Evolutionary conservation across 129 eudicot species (phyloP).

Genomic region (Gnaphalium uliginosum): DNA sequence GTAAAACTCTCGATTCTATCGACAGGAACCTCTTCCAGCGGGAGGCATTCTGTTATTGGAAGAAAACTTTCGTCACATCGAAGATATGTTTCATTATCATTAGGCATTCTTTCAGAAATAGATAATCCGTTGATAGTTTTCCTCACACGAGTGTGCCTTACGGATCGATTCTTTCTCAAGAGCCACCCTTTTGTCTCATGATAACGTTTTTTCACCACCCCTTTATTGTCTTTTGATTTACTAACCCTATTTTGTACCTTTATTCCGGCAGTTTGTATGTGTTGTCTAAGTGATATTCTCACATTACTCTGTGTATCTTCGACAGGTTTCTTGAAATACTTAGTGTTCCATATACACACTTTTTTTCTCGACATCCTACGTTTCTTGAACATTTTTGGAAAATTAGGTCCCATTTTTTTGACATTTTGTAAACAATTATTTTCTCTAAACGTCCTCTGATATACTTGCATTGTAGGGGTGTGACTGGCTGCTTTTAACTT

Average conservation of each 20-base stretch:
- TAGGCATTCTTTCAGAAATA: not conserved
- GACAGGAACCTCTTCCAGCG: slow-evolving; percentile 22
- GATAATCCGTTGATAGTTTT: not conserved
- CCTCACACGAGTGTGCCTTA: slow-evolving; percentile 11
- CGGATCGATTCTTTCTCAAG: slow-evolving; percentile 25
- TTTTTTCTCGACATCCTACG: slow-evolving; percentile 31
- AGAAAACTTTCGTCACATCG: slow-evolving; percentile 15
- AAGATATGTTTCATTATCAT: slow-evolving; percentile 3
- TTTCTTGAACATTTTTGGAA: slow-evolving; percentile 39
- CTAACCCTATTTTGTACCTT: slow-evolving; percentile 2
- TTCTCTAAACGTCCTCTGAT: slow-evolving; percentile 21
- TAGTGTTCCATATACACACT: not conserved
- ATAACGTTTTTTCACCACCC: not conserved
- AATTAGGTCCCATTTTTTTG: slow-evolving; percentile 39
- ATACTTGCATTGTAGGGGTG: slow-evolving; percentile 28
- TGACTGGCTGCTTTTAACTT: not conserved
- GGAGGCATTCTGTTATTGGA: slow-evolving; percentile 3
- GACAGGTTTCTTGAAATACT: not conserved
- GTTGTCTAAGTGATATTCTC: slow-evolving; percentile 15
- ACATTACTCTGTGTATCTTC: slow-evolving; percentile 15
- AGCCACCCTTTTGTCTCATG: not conserved
- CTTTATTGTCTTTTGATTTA: slow-evolving; percentile 26
- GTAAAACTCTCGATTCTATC: slow-evolving; percentile 23
- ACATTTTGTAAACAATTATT: slow-evolving; percentile 40
- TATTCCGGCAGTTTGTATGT: slow-evolving; percentile 8